Base-by-base conservation (phyloP, 768 basidiomycete species). In the Coprinellus micaceus region DNA sequence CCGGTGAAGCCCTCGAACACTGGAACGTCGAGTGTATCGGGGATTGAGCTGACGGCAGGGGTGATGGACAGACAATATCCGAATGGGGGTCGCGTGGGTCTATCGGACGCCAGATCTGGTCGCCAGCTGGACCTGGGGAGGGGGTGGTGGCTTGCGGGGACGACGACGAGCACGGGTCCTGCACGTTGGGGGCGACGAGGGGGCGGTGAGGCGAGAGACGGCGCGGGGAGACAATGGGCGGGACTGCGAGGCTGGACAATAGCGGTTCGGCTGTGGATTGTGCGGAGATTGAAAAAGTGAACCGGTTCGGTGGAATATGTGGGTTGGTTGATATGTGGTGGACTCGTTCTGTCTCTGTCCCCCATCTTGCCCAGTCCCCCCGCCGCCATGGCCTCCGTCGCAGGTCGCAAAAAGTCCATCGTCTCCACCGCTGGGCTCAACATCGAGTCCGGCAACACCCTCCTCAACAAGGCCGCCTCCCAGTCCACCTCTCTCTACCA, bases 401-500 rank as follows among this genome's bases (percentile, higher is more conserved):
- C 86, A 64, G 84, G 79, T 71, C 85, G 90, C 66, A 90, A 89
- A 84, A 91, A 89, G 74, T 89, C 88, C 54, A 82, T 89, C 63
- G 78, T 82, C 56, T 84, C 86, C 57, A 82, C 75, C 64, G 73
- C 81, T 51, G 82, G 77, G 65, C 77, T 88, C 57, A 77, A 82
- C 45, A 87, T 89, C 69, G 90, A 91, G 70, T 82, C 88, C 41
- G 84, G 85, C 67, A 91, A 89, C 77, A 91, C 87, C 49, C 86
- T 91, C 58, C 91, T 94, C 78, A 94, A 94, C 77, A 91, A 93
- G 73, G 80, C 89, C 48, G 90, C 92, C n/a, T 87, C 89, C 51
- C 82, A 86, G 64, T 88, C 87, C 12, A 88, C 90, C 25, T 92
- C 91, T 37, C 88, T 94, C 71, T 94, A 93, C 76, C 92, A 94